Base-by-base conservation (phyloP, 805 yeast genomes). In the Pichia rugopelliculosa region DNA sequence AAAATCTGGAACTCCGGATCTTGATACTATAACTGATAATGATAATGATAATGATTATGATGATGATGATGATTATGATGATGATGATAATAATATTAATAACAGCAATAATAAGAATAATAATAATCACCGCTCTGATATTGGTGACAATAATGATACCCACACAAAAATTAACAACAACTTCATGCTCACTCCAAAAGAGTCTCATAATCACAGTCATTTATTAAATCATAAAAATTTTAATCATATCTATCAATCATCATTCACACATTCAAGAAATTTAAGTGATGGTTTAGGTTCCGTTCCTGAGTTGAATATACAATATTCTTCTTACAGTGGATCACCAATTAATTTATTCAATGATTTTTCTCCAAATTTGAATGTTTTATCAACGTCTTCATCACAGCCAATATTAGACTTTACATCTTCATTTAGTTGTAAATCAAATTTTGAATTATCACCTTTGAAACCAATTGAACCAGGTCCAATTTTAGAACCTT, bases 341-440 rank as follows among this genome's bases (percentile, higher is more conserved):
- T 51, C 55, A 13, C 55, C 55, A 20, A 37, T 51, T 39, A 59
- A 58, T 23, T 58, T 64, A 11, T 64, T 63, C 22, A 50, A 51
- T 17, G 57, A 55, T 54, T 36, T 51, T 46, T 37, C 58, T 46
- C 39, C 57, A 51, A 17, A 42, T 55, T 23, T 54, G 1, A 36
- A 46, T 42, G 4, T 54, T 72, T 1, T 67, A 8, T 18, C 11
- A 17, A 13, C 37, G 7, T 27, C 70, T 20, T 69, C 34, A 4
- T 30, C 34, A 6, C 34, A 30, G 10, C 34, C 68, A 49, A 66
- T 66, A 53, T 60, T 74, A 41, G 74, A 79, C 10, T 78, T 77
- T 58, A 77, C 85, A 3, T 80, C 84, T 22, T 78, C 84, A 12
- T 82, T 82, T 62, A 80, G 83, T 59, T 79, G 84, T 56, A 76